Evolutionary conservation across 2,329 filamentous ascomycete species (phyloP).

Genomic region (Colletotrichum sublineola): DNA sequence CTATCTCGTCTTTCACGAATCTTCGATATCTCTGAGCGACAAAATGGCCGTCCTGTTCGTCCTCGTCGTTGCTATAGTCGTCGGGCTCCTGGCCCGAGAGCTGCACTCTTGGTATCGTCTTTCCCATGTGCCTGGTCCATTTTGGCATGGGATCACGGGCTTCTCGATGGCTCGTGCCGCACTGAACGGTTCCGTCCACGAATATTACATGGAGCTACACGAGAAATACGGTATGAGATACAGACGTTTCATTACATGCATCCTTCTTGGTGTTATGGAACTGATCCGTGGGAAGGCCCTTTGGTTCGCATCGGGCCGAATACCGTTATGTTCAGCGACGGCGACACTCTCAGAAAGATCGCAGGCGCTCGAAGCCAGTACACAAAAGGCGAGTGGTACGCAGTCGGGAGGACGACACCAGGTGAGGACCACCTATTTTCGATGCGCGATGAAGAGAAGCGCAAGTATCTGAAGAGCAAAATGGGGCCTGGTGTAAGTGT

Average conservation of each 20-base stretch:
- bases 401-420: conserved; percentile 49
- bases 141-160: conserved; percentile 50
- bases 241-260: background rate
- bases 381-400: conserved; percentile 43
- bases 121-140: conserved; percentile 51
- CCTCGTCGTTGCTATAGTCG: background rate
- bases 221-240: conserved; percentile 26
- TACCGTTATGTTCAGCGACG: conserved; percentile 42
- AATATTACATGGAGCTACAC: conserved; percentile 37
- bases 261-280: conserved; percentile 11
- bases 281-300: conserved; percentile 43
- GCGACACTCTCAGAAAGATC: conserved; percentile 34
- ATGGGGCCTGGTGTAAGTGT: conserved; percentile 59
- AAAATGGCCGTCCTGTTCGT: conserved; percentile 12
- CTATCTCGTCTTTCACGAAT: background rate
- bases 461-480: conserved; percentile 58
- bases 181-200: conserved; percentile 25
- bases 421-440: conserved; percentile 50
- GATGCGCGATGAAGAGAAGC: conserved; percentile 53
- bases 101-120: conserved; percentile 48
- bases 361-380: conserved; percentile 37
- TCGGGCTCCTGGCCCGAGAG: conserved; percentile 17
- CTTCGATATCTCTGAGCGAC: background rate
- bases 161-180: conserved; percentile 47
- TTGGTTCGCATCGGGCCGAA: conserved; percentile 44